phyloP scores from a whole-genome alignment of 345 rosid genomes.

The Pistacia integerrima region DNA sequence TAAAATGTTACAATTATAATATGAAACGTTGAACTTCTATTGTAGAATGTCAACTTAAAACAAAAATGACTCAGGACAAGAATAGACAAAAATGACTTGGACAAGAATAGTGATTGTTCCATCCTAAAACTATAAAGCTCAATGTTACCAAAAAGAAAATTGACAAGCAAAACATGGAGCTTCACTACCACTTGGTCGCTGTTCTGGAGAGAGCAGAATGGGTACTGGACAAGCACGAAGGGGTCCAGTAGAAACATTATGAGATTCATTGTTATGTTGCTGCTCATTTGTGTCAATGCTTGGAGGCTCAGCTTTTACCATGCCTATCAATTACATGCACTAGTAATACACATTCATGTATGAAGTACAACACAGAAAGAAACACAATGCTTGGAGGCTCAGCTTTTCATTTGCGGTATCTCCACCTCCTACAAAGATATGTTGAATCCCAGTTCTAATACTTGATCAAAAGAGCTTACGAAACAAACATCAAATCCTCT shows the following conservation, averaged over 20 bases:
- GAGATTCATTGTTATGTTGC: background rate
- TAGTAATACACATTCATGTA: background rate
- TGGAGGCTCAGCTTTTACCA: background rate
- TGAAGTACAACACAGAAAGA: background rate
- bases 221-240: background rate
- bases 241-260: background rate
- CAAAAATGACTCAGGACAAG: too few relatives aligned
- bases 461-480: too few relatives aligned
- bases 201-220: background rate
- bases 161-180: background rate
- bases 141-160: too few relatives aligned
- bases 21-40: too few relatives aligned
- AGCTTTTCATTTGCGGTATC: too few relatives aligned
- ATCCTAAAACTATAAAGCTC: background rate
- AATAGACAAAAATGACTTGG: too few relatives aligned
- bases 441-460: too few relatives aligned
- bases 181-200: background rate
- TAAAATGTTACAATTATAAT: background rate
- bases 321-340: background rate
- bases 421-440: too few relatives aligned
- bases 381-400: background rate
- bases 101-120: too few relatives aligned
- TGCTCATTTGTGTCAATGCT: background rate
- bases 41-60: too few relatives aligned
- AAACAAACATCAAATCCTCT: too few relatives aligned